Base-by-base conservation (phyloP, 2,329 filamentous ascomycete genomes). In the Hypocreales sp. region DNA sequence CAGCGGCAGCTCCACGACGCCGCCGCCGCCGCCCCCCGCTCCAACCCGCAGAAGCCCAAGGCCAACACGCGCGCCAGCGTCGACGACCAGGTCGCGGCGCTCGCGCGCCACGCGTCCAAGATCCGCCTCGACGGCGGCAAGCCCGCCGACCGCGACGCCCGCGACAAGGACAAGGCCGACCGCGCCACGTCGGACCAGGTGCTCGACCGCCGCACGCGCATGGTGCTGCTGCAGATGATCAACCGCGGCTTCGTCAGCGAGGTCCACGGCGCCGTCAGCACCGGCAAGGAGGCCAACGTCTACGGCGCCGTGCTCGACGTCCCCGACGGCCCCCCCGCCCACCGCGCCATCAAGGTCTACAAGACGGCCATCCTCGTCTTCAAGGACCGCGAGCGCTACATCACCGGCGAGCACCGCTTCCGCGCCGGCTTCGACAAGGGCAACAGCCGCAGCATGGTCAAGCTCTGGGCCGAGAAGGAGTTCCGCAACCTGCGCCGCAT, bases 381-480 rank as follows among this genome's bases (percentile, higher is more conserved):
- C 72, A 95, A 95, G 58, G 90, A 98, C 55, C 72, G 90, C 32
- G 86, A 94, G 55, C 79, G 84, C 44, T 98, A 98, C 53, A 90
- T 98, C 35, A 79, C 79, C 1, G 90, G 90, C 38, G 90, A 98
- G 55, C 84, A 86, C 55, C 68, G 90, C 15, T 98, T 98, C 62
- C 72, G 82, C 40, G 67, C 74, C 35, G 87, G 87, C 26, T 90
- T 87, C 48, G 90, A 87, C 56, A 95, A 94, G 61, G 79, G 79
- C 39, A 92, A 84, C 56, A 93, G 84, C 58, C 72, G 86, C 26
- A 84, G 87, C 40, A 95, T 95, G 87, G 87, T 98, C 40, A 92
- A 93, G 54, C 64, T 94, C 15, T 98, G 90, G 90, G 92, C 92
- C 0, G 87, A 98, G 57, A 98, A 98, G 57, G 90, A 98, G 56